These are phyloP conservation scores for Penicillium paneum DNA, from an alignment of 2,329 filamentous ascomycete species.

Conservation along the genomic window DNA sequence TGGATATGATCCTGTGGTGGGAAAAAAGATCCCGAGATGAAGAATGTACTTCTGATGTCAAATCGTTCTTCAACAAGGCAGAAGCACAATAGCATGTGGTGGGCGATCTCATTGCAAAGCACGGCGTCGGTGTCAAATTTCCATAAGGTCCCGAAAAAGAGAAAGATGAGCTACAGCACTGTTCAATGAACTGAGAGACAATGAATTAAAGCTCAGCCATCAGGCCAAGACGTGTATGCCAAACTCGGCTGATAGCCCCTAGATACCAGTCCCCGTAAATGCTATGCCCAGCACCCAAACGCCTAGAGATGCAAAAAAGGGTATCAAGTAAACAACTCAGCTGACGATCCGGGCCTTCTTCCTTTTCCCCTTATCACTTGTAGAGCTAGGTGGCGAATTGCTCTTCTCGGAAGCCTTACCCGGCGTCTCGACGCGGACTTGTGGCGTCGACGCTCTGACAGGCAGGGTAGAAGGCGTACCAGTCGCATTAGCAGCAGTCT, in stretches of 20 bases:
- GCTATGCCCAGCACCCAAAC: slow-evolving; percentile 2
- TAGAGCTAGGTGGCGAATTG: slow-evolving; percentile 33
- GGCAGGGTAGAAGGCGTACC: slow-evolving; percentile 12
- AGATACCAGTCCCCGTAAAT: neutral
- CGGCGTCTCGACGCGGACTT: slow-evolving; percentile 34
- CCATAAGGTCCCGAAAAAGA: too few relatives aligned
- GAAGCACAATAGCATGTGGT: neutral
- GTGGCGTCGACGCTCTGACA: slow-evolving; percentile 30
- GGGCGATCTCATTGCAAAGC: too few relatives aligned
- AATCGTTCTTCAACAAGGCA: neutral
- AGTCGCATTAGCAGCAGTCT: slow-evolving; percentile 1
- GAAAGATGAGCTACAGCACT: neutral
- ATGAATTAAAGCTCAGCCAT: neutral
- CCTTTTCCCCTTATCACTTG: slow-evolving; percentile 36
- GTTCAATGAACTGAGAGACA: too few relatives aligned
- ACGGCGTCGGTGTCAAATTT: too few relatives aligned
- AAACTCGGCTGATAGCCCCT: neutral
- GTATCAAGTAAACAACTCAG: slow-evolving; percentile 27
- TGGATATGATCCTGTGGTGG: neutral
- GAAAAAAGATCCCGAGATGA: neutral
- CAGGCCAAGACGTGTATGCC: neutral
- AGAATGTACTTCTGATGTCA: neutral
- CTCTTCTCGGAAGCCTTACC: slow-evolving; percentile 32
- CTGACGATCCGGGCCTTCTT: slow-evolving; percentile 35
- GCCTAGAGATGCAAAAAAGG: slow-evolving; percentile 14